Conservation (phyloP, 2,329 filamentous ascomycete species). For the Aspergillus tamarii region DNA sequence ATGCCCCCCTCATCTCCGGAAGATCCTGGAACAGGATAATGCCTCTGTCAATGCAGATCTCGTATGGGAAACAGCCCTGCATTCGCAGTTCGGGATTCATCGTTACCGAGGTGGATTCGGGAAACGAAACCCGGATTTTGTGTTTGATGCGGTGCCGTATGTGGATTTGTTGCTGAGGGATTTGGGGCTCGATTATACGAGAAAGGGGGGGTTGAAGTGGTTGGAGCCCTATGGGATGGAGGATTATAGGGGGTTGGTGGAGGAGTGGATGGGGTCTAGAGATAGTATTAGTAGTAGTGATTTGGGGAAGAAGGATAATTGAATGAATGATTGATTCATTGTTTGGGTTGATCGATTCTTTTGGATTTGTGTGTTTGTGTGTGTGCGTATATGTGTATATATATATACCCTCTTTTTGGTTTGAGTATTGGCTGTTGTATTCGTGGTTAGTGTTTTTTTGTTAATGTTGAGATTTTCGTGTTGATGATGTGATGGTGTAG, state of each 20-base stretch:
- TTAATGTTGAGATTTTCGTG: too few species aligned
- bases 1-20: constrained; percentile 25
- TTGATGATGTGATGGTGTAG: too few species aligned
- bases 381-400: neutral
- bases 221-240: constrained; percentile 41
- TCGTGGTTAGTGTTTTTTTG: neutral
- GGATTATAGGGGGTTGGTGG: constrained; percentile 47
- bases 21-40: neutral
- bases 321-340: neutral
- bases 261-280: constrained; percentile 39
- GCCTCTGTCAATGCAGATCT: constrained; percentile 35
- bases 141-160: constrained; percentile 77
- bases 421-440: neutral
- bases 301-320: neutral
- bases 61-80: constrained; percentile 61
- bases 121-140: constrained; percentile 60
- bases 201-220: constrained; percentile 35
- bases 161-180: constrained; percentile 70
- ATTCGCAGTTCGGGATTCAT: constrained; percentile 71
- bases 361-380: too few species aligned
- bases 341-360: too few species aligned
- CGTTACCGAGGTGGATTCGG: constrained; percentile 67
- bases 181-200: constrained; percentile 59
- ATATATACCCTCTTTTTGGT: neutral
- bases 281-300: neutral